Conservation (phyloP, 129 eudicot species). For the Flaveria brownii region DNA sequence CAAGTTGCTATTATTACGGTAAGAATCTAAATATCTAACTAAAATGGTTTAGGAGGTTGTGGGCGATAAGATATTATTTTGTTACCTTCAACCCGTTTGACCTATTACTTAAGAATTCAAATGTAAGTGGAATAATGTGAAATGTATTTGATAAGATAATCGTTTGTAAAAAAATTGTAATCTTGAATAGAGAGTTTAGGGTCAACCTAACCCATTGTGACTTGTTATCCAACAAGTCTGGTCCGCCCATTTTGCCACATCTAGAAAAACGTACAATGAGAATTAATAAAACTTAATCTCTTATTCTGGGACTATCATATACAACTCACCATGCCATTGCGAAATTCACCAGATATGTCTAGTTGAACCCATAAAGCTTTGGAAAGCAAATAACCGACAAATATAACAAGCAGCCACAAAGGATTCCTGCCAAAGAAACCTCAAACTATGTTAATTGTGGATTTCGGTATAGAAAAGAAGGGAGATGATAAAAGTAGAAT, state of each 20-base stretch:
- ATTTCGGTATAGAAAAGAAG: background rate
- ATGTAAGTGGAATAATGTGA: no score
- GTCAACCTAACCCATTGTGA: background rate
- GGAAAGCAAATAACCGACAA: constrained; percentile 69
- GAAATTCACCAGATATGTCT: constrained; percentile 82
- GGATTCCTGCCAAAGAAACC: constrained; percentile 67
- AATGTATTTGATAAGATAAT: no score
- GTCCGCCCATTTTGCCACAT: background rate
- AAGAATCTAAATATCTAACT: background rate
- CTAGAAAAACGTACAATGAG: background rate
- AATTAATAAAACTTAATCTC: background rate
- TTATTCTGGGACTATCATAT: background rate
- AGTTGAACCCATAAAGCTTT: constrained; percentile 99
- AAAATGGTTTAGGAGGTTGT: background rate
- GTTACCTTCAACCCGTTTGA: background rate
- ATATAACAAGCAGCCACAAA: constrained; percentile 69
- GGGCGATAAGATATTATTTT: background rate
- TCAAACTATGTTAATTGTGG: constrained; percentile 19
- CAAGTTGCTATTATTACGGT: background rate
- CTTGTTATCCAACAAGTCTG: background rate
- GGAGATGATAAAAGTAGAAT: background rate
- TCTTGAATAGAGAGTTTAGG: background rate
- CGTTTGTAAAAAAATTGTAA: background rate
- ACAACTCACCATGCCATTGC: constrained; percentile 81
- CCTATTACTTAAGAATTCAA: background rate